Conservation (phyloP, 202 grass and related monocot species). For the Digitaria exilis region DNA sequence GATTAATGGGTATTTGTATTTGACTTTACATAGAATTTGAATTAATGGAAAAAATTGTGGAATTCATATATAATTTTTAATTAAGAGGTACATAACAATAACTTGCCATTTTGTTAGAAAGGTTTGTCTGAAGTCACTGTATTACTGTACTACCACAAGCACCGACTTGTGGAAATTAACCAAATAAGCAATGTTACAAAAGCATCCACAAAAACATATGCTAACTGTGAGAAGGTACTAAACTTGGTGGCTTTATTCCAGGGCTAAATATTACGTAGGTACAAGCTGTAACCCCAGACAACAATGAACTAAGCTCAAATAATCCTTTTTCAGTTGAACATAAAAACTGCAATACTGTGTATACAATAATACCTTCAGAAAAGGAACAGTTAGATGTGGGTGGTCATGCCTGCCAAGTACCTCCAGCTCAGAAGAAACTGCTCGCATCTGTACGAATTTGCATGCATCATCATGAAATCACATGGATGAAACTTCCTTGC, state of each 20-base stretch:
- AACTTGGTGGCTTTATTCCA: background rate
- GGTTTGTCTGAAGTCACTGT: background rate
- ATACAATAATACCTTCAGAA: slow-evolving; percentile 76
- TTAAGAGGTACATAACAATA: slow-evolving; percentile 5
- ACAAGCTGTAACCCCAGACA: background rate
- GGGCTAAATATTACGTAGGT: slow-evolving; percentile 17
- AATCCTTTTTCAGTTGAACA: slow-evolving; percentile 29
- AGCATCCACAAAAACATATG: background rate
- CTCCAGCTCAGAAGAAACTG: slow-evolving; percentile 85
- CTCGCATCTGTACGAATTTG: slow-evolving; percentile 69
- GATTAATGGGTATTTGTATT: slow-evolving; percentile 1
- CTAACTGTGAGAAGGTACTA: background rate
- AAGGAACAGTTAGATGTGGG: slow-evolving; percentile 87
- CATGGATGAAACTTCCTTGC: background rate
- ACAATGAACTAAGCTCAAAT: slow-evolving; percentile 15
- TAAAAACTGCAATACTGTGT: slow-evolving; percentile 36
- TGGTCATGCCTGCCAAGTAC: slow-evolving; percentile 89
- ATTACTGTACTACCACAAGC: slow-evolving; percentile 3
- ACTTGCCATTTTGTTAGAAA: background rate
- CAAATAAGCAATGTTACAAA: background rate
- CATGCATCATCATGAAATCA: slow-evolving; percentile 20
- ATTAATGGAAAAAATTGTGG: slow-evolving; percentile 6
- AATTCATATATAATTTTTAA: slow-evolving; percentile 3
- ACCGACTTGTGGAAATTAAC: background rate
- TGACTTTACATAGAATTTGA: slow-evolving; percentile 10